Base-by-base conservation (phyloP, 495 filamentous ascomycete species). In the Platismatia glauca region DNA sequence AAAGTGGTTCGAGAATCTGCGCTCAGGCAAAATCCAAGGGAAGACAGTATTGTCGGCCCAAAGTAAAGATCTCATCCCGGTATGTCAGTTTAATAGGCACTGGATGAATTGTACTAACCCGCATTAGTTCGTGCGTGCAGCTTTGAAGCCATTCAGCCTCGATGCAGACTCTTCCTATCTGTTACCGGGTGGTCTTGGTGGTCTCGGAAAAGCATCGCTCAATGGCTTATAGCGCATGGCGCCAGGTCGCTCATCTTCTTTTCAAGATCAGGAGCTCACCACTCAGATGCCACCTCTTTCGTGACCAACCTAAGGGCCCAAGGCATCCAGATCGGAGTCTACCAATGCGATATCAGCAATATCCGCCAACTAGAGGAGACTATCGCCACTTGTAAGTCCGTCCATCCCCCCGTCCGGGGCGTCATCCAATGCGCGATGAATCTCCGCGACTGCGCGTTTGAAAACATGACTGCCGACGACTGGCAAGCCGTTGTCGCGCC, bases 101-200 rank as follows among this genome's bases (percentile, higher is more conserved):
- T 81, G 29, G 77, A 76, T 12, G 75, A 41, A 69, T 67, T 37
- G 77, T 79, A 61, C 73, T 72, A 56, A 61, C 38, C 52, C n/a
- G 22, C n/a, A 24, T 20, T 13, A 61, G 60, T 33, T 55, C 5
- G 31, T 56, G n/a, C 24, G 33, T 13, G 38, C 60, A 13, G 34
- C 31, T 24, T n/a, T 53, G 11, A 56, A 37, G 31, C 58, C 7
- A 3, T 46, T 63, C 22, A 41, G 31, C 13, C 43, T 34, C 24
- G 34, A 29, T 34, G 44, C 20, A 9, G 35, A 70, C n/a, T 79
- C 75, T 1, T 77, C 81, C 0, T 86, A 86, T 66, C 69, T 87
- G 22, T 69, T 87, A 13, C 74, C 80, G 57, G 83, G 84, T n/a
- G 82, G 84, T 31, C 76, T 83, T 5, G 84, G 82, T 12, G 84